Evolutionary conservation across 208 protist species (phyloP), one percentile per base, ranked within the genome.

Genomic region (Trypanosoma mega): DNA sequence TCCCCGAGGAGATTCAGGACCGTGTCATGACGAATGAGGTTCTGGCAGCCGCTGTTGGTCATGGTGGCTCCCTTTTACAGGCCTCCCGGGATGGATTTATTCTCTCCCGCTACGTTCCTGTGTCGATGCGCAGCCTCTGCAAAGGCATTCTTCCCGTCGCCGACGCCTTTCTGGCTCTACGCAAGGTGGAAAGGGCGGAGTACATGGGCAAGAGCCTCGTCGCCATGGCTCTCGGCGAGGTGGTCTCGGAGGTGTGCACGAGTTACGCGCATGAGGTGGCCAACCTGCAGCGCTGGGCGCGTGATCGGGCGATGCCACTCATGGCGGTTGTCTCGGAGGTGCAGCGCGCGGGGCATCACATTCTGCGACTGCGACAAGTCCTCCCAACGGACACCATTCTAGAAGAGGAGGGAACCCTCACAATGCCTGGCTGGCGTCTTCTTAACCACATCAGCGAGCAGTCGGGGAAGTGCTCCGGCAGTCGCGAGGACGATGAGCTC

Each of bases 1-100:
- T 90, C 12, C 88, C 88, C 0, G 85, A 94, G 70, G 88, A 90
- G 58, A 48, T 94, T 61, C 88, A 94, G 52, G 88, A 94, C 47
- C 63, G 61, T 8, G 72, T 92, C 1, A 45, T 94, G 24, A 74
- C 85, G 3, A 49, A 56, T 0, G 88, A 87, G 62, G 73, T 92
- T 12, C 74, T 94, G 12, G 60, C 75, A 0, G 85, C 88, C 3
- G 78, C 75, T 7, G 48, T 94, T 3, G 87, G 88, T 21, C 59
- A 86, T 18, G 64, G 69, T 37, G 81, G 85, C 3, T 76, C 83
- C 7, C 39, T 80, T 4, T 68, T 90, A 49, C 47, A 85, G 23
- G 46, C 63, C 24, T 61, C 60, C 20, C 53, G 63, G 16, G 62
- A 75, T 23, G 85, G 80, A 23, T 94, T 94, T 69, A 29, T 65